A percentile compares a stretch with the other conserved stretches of the same genome.
These are phyloP conservation scores for Lentinula sp. DNA, from an alignment of 768 basidiomycete genomes.

Conservation along the genomic window DNA sequence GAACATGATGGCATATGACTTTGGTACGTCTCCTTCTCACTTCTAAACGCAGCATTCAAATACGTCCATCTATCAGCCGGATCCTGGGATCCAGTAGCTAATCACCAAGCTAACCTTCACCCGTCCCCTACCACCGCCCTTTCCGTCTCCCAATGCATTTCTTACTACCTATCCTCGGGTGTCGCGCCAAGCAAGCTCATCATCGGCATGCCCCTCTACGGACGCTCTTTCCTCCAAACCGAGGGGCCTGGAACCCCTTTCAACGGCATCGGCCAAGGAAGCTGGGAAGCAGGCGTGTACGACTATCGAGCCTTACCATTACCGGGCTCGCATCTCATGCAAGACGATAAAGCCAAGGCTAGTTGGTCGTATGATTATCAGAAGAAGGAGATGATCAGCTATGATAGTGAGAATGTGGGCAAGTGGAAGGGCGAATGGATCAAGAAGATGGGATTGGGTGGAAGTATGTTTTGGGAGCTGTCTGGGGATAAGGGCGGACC, in stretches of 20 bases:
- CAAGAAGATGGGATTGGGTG: conserved; percentile 66
- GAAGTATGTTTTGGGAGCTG: conserved; percentile 94
- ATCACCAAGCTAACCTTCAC: conserved; percentile 85
- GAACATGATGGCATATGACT: conserved; percentile 97
- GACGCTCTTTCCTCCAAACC: conserved; percentile 84
- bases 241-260: conserved; percentile 76
- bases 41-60: neutral
- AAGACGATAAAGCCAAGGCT: conserved; percentile 63
- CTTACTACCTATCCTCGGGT: conserved; percentile 66
- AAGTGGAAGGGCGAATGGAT: conserved; percentile 80
- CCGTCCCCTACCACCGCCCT: conserved; percentile 58
- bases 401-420: conserved; percentile 66
- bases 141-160: conserved; percentile 56
- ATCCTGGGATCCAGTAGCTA: conserved; percentile 65
- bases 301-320: conserved; percentile 90
- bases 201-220: conserved; percentile 90
- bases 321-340: conserved; percentile 57
- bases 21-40: conserved; percentile 37
- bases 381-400: conserved; percentile 78
- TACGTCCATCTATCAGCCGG: conserved; percentile 40
- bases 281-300: conserved; percentile 88
- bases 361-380: conserved; percentile 80
- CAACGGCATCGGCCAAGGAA: conserved; percentile 78
- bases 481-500: conserved; percentile 73
- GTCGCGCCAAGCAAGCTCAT: conserved; percentile 77